Conservation (phyloP, 1,284 basidiomycete species). For the Heterobasidion occidentale region DNA sequence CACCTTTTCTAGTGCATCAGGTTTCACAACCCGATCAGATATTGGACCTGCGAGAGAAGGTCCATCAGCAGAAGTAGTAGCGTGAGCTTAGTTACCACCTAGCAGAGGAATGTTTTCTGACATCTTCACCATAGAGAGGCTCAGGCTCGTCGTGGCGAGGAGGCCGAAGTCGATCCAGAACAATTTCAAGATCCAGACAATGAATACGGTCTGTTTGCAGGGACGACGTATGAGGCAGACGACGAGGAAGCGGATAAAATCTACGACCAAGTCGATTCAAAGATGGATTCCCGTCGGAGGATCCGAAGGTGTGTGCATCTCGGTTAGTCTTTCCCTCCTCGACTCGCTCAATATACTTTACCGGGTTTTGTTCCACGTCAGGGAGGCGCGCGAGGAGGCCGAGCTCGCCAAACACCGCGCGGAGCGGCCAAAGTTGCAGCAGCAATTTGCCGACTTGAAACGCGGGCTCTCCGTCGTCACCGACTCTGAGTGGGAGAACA, state of each 20-base stretch:
- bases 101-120: constrained; percentile 1
- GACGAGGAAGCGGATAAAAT: constrained; percentile 97
- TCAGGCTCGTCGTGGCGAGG: constrained; percentile 79
- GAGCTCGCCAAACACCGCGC: constrained; percentile 69
- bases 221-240: constrained; percentile 93
- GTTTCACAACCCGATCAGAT: constrained; percentile 97
- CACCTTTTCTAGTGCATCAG: constrained; percentile 65
- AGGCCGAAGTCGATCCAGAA: constrained; percentile 79
- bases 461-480: constrained; percentile 81
- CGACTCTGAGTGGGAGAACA: constrained; percentile 89
- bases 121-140: constrained; percentile 51
- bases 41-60: constrained; percentile 97
- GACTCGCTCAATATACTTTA: constrained; percentile 19
- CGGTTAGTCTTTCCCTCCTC: constrained; percentile 29
- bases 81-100: constrained; percentile 38
- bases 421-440: constrained; percentile 84
- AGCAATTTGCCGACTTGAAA: constrained; percentile 94
- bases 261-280: constrained; percentile 84
- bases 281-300: constrained; percentile 84
- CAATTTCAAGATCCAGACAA: constrained; percentile 97
- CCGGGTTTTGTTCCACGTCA: constrained; percentile 17
- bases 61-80: constrained; percentile 81
- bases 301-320: constrained; percentile 63
- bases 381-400: constrained; percentile 70
- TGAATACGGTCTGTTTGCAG: constrained; percentile 93